Evolutionary conservation across 1,139 yeast genomes (phyloP).

Genomic region (Diutina mesorugosa): DNA sequence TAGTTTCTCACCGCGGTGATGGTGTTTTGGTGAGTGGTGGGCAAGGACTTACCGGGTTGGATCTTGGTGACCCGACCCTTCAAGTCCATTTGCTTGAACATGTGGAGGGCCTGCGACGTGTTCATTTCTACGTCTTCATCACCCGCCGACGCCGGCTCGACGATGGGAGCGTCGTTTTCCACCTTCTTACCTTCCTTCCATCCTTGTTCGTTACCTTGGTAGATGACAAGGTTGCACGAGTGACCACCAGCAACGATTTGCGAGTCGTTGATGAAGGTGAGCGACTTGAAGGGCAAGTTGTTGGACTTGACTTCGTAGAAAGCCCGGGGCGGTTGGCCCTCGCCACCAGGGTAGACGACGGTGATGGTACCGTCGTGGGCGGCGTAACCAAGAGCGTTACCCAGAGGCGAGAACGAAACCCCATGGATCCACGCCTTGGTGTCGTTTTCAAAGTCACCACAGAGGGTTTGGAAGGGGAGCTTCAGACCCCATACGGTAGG

Average conservation of each 20-base stretch:
- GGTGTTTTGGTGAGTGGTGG: slow-evolving; percentile 85
- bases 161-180: slow-evolving; percentile 20
- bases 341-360: slow-evolving; percentile 63
- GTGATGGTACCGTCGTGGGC: slow-evolving; percentile 68
- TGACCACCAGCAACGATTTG: slow-evolving; percentile 76
- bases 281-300: slow-evolving; percentile 69
- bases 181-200: slow-evolving; percentile 51
- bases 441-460: slow-evolving; percentile 69
- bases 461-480: slow-evolving; percentile 87
- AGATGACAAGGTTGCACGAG: slow-evolving; percentile 83
- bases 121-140: slow-evolving; percentile 50
- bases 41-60: slow-evolving; percentile 37
- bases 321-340: slow-evolving; percentile 39
- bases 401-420: slow-evolving; percentile 64
- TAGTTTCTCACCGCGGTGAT: slow-evolving; percentile 63
- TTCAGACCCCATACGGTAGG: slow-evolving; percentile 89
- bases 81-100: slow-evolving; percentile 44
- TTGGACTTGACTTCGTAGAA: slow-evolving; percentile 46
- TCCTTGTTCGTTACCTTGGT: slow-evolving; percentile 52
- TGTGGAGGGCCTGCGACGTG: slow-evolving; percentile 76
- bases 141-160: slow-evolving; percentile 8
- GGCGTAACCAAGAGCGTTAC: slow-evolving; percentile 62
- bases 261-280: slow-evolving; percentile 54
- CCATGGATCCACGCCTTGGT: slow-evolving; percentile 92
- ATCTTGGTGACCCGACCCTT: slow-evolving; percentile 55